Evolutionary conservation across 441 rosid species (phyloP).

Genomic region (Mallotus repandus): DNA sequence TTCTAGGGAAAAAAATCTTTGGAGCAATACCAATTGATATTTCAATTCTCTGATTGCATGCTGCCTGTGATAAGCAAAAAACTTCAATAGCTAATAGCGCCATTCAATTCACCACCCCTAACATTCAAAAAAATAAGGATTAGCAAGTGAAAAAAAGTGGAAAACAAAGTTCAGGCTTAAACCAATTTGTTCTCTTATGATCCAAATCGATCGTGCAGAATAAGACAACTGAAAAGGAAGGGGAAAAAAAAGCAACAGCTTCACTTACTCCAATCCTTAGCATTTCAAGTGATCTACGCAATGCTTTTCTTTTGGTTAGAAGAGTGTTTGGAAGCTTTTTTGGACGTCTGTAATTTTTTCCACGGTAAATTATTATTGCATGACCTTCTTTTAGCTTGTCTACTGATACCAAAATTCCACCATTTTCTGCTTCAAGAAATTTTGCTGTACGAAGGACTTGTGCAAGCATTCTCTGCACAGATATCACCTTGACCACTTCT

Average conservation of each 20-base stretch:
- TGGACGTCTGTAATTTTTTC: constrained; percentile 81
- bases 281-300: constrained; percentile 64
- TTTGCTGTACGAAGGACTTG: constrained; percentile 64
- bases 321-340: constrained; percentile 49
- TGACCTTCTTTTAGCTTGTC: constrained; percentile 73
- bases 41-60: constrained; percentile 48
- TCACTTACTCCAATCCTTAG: constrained; percentile 77
- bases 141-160: not conserved
- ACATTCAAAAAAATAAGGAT: not conserved
- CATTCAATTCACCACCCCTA: constrained; percentile 14
- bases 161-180: constrained; percentile 11
- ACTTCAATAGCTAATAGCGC: constrained; percentile 62
- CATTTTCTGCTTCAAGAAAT: constrained; percentile 73
- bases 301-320: constrained; percentile 66
- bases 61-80: constrained; percentile 56
- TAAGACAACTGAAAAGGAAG: constrained; percentile 1
- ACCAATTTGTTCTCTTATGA: not conserved
- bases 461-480: constrained; percentile 61
- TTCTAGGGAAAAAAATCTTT: not conserved
- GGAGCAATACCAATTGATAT: constrained; percentile 42
- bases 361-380: constrained; percentile 76
- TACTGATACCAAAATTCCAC: constrained; percentile 69
- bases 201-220: not conserved
- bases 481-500: constrained; percentile 76
- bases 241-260: constrained; percentile 1